These are phyloP conservation scores for Nothophaeocryptopus gaeumannii DNA, from an alignment of 2,329 filamentous ascomycete genomes.

Conservation along the genomic window DNA sequence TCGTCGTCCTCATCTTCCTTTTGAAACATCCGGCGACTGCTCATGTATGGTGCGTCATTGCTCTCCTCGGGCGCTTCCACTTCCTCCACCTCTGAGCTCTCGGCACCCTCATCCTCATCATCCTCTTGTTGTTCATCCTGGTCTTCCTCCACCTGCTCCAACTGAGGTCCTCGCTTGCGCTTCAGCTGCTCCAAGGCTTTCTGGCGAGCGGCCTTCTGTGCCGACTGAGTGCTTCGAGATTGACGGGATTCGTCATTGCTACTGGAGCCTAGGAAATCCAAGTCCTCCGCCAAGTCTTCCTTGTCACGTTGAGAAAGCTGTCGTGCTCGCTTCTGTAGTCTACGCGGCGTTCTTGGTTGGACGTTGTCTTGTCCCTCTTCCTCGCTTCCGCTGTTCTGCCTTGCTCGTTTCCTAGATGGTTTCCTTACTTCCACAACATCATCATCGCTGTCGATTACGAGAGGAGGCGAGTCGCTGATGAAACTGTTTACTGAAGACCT, in stretches of 20 bases:
- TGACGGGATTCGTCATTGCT: slow-evolving; percentile 30
- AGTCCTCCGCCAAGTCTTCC: slow-evolving; percentile 46
- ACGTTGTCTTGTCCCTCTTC: slow-evolving; percentile 26
- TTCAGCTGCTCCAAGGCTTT: slow-evolving; percentile 46
- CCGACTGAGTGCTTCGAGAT: slow-evolving; percentile 29
- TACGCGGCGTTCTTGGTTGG: slow-evolving; percentile 27
- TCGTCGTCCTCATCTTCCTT: slow-evolving; percentile 61
- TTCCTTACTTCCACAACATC: slow-evolving; percentile 26
- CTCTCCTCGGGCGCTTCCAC: slow-evolving; percentile 30
- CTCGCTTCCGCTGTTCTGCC: slow-evolving; percentile 13
- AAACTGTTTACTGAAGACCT: slow-evolving; percentile 24
- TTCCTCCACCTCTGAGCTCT: slow-evolving; percentile 53
- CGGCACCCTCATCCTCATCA: slow-evolving; percentile 28
- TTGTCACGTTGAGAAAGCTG: slow-evolving; percentile 34
- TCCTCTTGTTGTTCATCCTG: slow-evolving; percentile 24
- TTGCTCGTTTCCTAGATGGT: slow-evolving; percentile 18
- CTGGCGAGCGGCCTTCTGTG: slow-evolving; percentile 38
- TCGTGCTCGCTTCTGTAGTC: slow-evolving; percentile 23
- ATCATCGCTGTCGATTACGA: slow-evolving; percentile 30
- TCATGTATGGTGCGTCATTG: slow-evolving; percentile 26
- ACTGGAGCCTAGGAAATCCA: slow-evolving; percentile 42
- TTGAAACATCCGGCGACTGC: slow-evolving; percentile 46
- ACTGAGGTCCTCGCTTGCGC: slow-evolving; percentile 32
- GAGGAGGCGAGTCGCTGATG: slow-evolving; percentile 23
- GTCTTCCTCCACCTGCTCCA: slow-evolving; percentile 21